Evolutionary conservation across 371 early-diverging fungal species (phyloP), one percentile per base, ranked within the genome.

Genomic region (Chytridium lagenaria): DNA sequence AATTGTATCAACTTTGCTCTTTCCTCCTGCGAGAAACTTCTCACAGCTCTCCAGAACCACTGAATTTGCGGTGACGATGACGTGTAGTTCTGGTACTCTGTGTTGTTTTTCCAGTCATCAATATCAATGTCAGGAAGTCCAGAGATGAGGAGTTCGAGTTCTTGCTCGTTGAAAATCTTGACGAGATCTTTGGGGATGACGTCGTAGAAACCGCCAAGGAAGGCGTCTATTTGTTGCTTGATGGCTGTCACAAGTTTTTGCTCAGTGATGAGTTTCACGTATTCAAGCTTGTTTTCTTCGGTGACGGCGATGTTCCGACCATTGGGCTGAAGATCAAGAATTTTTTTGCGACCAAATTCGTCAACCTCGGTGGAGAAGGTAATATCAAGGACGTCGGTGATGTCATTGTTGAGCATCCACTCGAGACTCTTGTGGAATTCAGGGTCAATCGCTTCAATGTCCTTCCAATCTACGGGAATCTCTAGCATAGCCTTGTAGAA

Each of bases 31-130:
- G 93, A 92, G 82, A 98, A 97, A 73, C 94, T 92, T n/a, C 98
- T 90, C 15, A 99, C 98, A 0, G 96, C 97, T 37, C 98, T 87
- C 99, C 99, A 99, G 88, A 99, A 99, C 98, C 98, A 97, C 80
- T 96, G 95, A 57, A 99, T 90, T 75, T 94, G 97, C 19, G 94
- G 92, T 3, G 94, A 92, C 30, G 92, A 84, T 2, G 87, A 74
- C 15, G 92, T 88, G 83, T 97, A 99, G 61, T 95, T 92, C 74
- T 93, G 90, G 80, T 99, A 99, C 74, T 92, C 95, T 0, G 99
- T 96, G 83, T 99, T 95, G 82, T 96, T 98, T 87, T 95, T 96
- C 99, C 99, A 98, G 81, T 99, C 99, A 75, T 98, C 98, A 19
- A 98, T 90, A 84, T 99, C 98, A 70, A 99, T 96, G 77, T 99